Evolutionary conservation across 1,284 basidiomycete species (phyloP), one percentile per base, ranked within the genome.

Genomic region (Fistulina hepatica): DNA sequence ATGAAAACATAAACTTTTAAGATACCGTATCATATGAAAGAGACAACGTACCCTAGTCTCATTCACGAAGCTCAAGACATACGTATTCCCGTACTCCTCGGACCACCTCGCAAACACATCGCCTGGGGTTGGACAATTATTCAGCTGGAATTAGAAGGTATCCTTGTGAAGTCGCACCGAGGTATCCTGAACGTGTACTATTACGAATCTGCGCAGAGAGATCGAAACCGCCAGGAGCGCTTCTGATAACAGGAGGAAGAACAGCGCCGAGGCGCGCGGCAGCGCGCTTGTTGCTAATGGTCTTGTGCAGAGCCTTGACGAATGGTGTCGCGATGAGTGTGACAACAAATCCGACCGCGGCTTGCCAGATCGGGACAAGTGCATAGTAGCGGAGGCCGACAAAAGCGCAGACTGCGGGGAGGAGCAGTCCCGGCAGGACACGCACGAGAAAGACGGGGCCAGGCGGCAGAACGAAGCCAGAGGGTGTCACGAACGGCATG

Each of bases 371-470:
- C 31, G 32, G 26, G 17, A 31, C 13, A 19, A 16, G 15, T 13
- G 15, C 28, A 9, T 16, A 16, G 11, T 16, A 13, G 11, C 28
- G 9, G 13, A 31, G 28, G 28, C 28, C 15, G 12, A 11, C 17
- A 19, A 34, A 47, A 5, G 40, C 23, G 12, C 17, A 16, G 2
- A 42, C 17, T 1, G 43, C 20, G 2, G 45, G 45, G 6, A 23
- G 21, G 3, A 44, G 33, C 12, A 44, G 11, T 2, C 22, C 22
- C 2, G 45, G 45, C 21, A 47, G 27, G 12, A 34, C 40, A 4
- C 20, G 21, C 9, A 40, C 13, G 17, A 47, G 37, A 15, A 44
- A 47, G 4, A 37, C 33, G 38, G 44, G 21, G 27, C 45, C 45
- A 17, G 45, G 45, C 0, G 45, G 43, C 6, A 41, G 34, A n/a